Conservation (phyloP, 768 basidiomycete genomes). For the Leccinum sublutescens region DNA sequence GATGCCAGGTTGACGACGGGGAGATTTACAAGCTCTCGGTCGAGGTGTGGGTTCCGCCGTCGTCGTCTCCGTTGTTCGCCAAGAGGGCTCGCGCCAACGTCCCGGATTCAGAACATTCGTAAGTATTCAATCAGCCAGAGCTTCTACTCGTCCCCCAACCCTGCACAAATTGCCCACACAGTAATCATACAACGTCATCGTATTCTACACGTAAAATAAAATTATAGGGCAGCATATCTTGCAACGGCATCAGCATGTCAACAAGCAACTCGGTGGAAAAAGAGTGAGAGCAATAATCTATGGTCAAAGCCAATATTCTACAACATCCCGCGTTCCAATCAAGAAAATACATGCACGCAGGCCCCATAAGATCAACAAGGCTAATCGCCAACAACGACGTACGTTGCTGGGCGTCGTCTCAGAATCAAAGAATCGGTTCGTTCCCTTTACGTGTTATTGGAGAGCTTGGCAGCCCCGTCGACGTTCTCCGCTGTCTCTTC, state of each 20-base stretch:
- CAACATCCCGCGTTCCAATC: constrained; percentile 32
- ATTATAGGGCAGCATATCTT: constrained; percentile 31
- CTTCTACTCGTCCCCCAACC: constrained; percentile 11
- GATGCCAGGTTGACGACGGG: constrained; percentile 56
- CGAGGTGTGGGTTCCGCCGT: not conserved
- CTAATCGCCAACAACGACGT: constrained; percentile 13
- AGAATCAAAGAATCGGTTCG: constrained; percentile 18
- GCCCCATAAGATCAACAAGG: constrained; percentile 13
- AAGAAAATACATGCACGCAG: constrained; percentile 34
- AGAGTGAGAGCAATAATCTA: constrained; percentile 35
- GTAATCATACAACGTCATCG: constrained; percentile 19
- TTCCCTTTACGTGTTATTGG: constrained; percentile 32
- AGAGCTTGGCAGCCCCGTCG: constrained; percentile 49
- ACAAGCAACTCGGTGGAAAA: constrained; percentile 10
- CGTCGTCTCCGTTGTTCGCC: constrained; percentile 4
- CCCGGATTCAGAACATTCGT: constrained; percentile 6
- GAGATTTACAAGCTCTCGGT: not conserved
- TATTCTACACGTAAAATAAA: constrained; percentile 34
- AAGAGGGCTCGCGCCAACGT: not conserved
- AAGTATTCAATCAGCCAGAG: not conserved
- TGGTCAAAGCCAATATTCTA: constrained; percentile 25
- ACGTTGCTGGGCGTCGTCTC: not conserved
- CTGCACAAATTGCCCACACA: constrained; percentile 23
- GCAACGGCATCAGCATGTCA: constrained; percentile 21
- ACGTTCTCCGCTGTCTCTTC: constrained; percentile 83